Conservation (phyloP, 1,284 basidiomycete species). For the Abortiporus biennis region DNA sequence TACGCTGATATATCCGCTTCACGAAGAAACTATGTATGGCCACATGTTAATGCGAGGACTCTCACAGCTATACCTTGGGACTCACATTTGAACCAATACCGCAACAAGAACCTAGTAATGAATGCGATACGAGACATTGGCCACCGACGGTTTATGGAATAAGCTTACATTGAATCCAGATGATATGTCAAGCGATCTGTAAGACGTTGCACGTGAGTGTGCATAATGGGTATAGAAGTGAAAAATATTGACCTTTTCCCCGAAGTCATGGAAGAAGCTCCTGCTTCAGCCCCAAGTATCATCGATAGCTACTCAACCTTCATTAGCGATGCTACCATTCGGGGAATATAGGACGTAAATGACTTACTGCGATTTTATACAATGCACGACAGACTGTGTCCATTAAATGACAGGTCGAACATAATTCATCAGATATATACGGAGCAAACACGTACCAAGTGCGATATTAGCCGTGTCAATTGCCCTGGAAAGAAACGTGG, state of each 20-base stretch:
- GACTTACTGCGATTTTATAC: neutral
- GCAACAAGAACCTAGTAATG: slow-evolving; percentile 2
- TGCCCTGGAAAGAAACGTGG: too few relatives aligned
- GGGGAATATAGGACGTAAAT: neutral
- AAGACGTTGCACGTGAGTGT: neutral
- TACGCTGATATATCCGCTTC: slow-evolving; percentile 6
- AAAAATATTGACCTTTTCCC: neutral
- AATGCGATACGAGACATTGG: neutral
- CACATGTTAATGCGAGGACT: neutral
- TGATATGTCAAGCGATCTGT: slow-evolving; percentile 1
- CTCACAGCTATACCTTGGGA: neutral
- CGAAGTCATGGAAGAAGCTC: neutral
- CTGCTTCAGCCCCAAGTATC: neutral
- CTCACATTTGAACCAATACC: slow-evolving; percentile 6
- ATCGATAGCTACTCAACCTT: neutral
- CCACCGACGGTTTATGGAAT: neutral
- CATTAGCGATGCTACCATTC: neutral
- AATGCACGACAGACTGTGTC: neutral
- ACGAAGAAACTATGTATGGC: slow-evolving; percentile 5
- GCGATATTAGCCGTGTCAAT: slow-evolving; percentile 4
- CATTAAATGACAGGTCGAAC: too few relatives aligned
- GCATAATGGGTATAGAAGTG: neutral
- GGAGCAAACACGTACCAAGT: slow-evolving; percentile 1
- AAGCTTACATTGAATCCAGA: slow-evolving; percentile 5
- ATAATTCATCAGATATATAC: neutral